Evolutionary conservation across 1,284 basidiomycete species (phyloP), one percentile per base, ranked within the genome.

Genomic region (Fomitopsis pinicola): DNA sequence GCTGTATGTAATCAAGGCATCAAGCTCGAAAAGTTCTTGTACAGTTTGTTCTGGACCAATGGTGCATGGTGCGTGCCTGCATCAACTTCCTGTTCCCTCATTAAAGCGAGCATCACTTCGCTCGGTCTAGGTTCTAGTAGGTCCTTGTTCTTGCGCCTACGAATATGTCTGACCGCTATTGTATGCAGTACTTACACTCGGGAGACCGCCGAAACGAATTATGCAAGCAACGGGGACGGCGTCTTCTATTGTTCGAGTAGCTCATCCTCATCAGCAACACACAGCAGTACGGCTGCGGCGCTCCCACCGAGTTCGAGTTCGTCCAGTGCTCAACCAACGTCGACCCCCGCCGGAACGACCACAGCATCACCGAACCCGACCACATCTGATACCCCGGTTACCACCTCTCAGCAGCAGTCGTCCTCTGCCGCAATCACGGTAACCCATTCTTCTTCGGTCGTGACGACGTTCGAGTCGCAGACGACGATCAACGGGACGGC

Each of bases 61-160:
- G 65, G 65, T 9, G 50, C 63, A 38, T 66, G 63, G 66, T 67
- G 33, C 52, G 48, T 54, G 12, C 22, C 28, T 9, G 14, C 0
- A 17, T 58, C 10, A 35, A 3, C 14, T 36, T 8, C 38, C 26
- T 2, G 8, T 59, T 50, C 15, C 33, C 58, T 45, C 22, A 22
- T 28, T 19, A 4, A 28, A 28, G 17, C 48, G 14, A 6, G n/a
- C 19, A 17, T 7, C 12, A 28, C 19, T 10, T 46, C 52, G 2
- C 8, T 14, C 7, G 15, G 38, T 42, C 33, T 30, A 67, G 66
- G 66, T 67, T 57, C 26, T 67, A 67, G 66, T 67, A 38, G 38
- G 64, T 64, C 28, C 38, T 30, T 55, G n/a, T 28, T 45, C 35
- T 14, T 15, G 17, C 10, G 50, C 33, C 17, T 33, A 6, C 4